Conservation (phyloP, 2,329 filamentous ascomycete genomes). For the Fusarium compactum region DNA sequence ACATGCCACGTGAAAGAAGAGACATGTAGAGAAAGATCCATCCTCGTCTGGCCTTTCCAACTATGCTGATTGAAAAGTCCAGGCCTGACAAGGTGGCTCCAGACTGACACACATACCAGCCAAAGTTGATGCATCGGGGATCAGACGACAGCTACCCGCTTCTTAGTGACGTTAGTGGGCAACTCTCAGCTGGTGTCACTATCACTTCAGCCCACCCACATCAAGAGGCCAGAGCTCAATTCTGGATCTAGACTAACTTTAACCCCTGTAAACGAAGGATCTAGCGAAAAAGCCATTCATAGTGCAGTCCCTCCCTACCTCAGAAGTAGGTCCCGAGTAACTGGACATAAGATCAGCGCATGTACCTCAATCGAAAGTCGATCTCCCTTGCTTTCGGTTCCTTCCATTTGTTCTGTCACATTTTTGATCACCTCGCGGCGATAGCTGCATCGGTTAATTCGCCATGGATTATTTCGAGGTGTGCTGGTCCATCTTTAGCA, state of each 20-base stretch:
- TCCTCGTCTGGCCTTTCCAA: background rate
- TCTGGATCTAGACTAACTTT: background rate
- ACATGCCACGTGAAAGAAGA: background rate
- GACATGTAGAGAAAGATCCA: background rate
- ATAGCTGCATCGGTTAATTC: background rate
- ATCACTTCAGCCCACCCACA: background rate
- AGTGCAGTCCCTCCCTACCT: background rate
- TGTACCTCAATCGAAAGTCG: background rate
- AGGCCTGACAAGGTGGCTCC: background rate
- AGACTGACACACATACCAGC: constrained; percentile 4
- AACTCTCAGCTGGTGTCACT: background rate
- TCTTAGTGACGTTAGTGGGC: background rate
- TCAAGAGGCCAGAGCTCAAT: background rate
- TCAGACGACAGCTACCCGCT: background rate
- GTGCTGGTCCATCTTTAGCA: constrained; percentile 58
- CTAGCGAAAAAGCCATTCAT: background rate
- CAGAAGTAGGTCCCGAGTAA: background rate
- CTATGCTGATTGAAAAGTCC: background rate
- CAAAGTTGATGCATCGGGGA: background rate
- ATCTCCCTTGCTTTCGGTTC: background rate
- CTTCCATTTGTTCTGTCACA: background rate
- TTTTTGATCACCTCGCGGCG: background rate
- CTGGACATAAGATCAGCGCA: constrained; percentile 6
- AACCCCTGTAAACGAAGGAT: background rate
- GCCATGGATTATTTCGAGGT: constrained; percentile 50